phyloP scores from a whole-genome alignment of 768 basidiomycete genomes.

The Cubamyces lactineus region DNA sequence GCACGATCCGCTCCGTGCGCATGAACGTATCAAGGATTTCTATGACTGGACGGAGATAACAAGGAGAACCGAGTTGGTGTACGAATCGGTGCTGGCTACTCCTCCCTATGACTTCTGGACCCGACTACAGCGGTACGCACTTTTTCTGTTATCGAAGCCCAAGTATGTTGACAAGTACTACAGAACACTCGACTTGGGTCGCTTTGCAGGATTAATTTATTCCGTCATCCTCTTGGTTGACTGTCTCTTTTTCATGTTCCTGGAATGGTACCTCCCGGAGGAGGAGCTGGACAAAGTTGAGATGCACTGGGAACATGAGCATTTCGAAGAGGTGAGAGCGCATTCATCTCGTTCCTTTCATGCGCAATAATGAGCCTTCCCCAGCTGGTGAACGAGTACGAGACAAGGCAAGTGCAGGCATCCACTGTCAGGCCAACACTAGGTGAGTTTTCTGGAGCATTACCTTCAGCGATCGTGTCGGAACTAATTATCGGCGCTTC shows the following conservation, averaged over 20 bases:
- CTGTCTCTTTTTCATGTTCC: constrained; percentile 81
- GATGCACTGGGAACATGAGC: constrained; percentile 57
- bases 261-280: constrained; percentile 85
- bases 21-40: constrained; percentile 76
- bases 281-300: constrained; percentile 77
- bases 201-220: constrained; percentile 85
- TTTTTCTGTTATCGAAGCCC: neutral
- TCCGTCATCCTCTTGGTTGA: constrained; percentile 88
- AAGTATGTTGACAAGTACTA: neutral
- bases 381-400: constrained; percentile 9
- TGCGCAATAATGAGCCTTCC: neutral
- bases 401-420: neutral
- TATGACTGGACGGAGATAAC: constrained; percentile 89
- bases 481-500: too few relatives aligned
- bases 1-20: constrained; percentile 78
- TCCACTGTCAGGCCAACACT: too few relatives aligned
- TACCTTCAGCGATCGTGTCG: too few relatives aligned
- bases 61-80: constrained; percentile 81
- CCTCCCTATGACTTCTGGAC: constrained; percentile 74
- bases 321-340: constrained; percentile 39
- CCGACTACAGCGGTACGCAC: constrained; percentile 67
- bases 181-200: constrained; percentile 79
- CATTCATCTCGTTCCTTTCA: too few relatives aligned
- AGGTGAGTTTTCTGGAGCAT: too few relatives aligned
- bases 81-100: constrained; percentile 64